phyloP scores from a whole-genome alignment of 495 filamentous ascomycete genomes.

The Neurospora sp. region DNA sequence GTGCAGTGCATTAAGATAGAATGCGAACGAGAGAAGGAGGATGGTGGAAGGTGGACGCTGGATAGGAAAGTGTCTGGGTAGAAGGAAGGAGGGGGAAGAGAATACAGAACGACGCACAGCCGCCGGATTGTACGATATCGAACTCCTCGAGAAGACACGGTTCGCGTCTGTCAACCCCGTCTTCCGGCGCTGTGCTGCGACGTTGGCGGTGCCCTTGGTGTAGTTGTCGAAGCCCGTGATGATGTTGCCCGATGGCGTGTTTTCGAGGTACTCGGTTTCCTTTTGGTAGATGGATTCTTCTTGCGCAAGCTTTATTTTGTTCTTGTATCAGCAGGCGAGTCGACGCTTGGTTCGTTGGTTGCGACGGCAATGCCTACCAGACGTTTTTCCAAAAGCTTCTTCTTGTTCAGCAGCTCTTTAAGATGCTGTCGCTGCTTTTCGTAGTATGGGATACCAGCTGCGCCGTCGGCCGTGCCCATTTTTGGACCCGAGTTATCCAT shows the following conservation, averaged over 20 bases:
- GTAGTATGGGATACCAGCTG: constrained; percentile 38
- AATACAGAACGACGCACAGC: constrained; percentile 22
- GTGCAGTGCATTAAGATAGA: background rate
- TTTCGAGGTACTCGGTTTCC: constrained; percentile 84
- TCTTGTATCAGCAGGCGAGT: background rate
- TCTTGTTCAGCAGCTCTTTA: constrained; percentile 36
- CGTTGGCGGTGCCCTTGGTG: constrained; percentile 64
- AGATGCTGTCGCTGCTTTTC: constrained; percentile 40
- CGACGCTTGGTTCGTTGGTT: background rate
- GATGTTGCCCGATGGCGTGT: constrained; percentile 85
- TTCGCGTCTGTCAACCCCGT: constrained; percentile 40
- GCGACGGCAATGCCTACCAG: constrained; percentile 24
- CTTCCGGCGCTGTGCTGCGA: constrained; percentile 39
- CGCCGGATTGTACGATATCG: constrained; percentile 42
- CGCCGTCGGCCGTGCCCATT: constrained; percentile 23
- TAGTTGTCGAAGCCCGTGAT: constrained; percentile 96
- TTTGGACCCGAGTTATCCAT: constrained; percentile 40
- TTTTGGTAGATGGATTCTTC: constrained; percentile 80
- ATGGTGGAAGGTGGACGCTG: background rate
- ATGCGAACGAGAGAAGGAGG: background rate
- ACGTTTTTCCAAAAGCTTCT: constrained; percentile 32
- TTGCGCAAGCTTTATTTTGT: constrained; percentile 16
- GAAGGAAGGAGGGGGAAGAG: background rate
- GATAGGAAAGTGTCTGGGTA: background rate
- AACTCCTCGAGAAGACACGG: constrained; percentile 51